Base-by-base conservation (phyloP, 2,329 filamentous ascomycete genomes). In the Decorospora gaudefroyi region DNA sequence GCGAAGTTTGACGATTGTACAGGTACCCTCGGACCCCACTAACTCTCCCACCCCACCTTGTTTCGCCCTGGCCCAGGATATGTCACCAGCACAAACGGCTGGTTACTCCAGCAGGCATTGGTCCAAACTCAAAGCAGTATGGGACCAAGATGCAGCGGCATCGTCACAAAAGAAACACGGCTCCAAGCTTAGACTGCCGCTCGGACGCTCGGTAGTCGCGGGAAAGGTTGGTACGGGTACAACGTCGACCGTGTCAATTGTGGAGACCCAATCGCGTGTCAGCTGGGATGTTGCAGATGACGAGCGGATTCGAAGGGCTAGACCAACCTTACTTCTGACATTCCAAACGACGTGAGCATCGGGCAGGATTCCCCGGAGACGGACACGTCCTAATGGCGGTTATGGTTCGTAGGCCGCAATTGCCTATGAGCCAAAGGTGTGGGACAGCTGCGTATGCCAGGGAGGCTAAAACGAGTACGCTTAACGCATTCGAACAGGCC, bases 401-500 rank as follows among this genome's bases (percentile, higher is more conserved):
- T 56, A 55, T 62, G 53, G 55, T 53, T 53, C 51, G 50, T 49
- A 44, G 51, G 38, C 48, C 50, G 52, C 45, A 47, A 51, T 44
- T 47, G 44, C 48, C 32, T 49, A 36, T 41, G 51, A 53, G 56
- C 48, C 59, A 52, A 46, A 48, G 46, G 48, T 57, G 60, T 57
- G 57, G 55, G 59, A 53, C 57, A 49, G 47, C 51, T 57, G 57
- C 58, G 47, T 59, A 59, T 62, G 60, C 61, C 57, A 63, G 53
- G 57, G 47, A 56, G 53, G 48, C 55, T 61, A 64, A 46, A 30
- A 57, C 31, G 40, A 34, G 31, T 35, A 46, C 49, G 53, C 50
- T 53, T 52, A 52, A 58, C 59, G 55, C 43, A 56, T 45, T 51
- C 36, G 43, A 55, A 46, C 55, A 62, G 51, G 50, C 54, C 60